Conservation (phyloP, 1,284 basidiomycete genomes). For the Vanrija sp. region DNA sequence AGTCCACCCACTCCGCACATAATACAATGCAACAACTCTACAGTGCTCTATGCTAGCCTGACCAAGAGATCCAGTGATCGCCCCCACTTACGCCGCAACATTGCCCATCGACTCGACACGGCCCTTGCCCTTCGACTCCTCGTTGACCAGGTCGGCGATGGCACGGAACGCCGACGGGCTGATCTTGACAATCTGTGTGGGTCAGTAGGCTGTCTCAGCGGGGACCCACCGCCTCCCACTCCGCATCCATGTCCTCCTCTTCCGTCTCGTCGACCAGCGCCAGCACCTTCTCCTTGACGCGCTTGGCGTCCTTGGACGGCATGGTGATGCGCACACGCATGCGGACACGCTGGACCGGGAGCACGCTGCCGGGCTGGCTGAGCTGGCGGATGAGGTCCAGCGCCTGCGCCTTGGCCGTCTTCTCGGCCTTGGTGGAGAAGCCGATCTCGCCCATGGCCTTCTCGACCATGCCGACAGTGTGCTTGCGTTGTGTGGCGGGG, state of each 20-base stretch:
- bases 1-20: too few species aligned
- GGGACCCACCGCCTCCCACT: conserved; percentile 82
- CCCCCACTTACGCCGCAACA: conserved; percentile 19
- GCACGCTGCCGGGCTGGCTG: conserved; percentile 57
- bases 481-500: conserved; percentile 79
- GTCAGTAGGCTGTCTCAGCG: not conserved
- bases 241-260: conserved; percentile 67
- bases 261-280: not conserved
- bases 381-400: conserved; percentile 86
- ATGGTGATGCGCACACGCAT: conserved; percentile 87
- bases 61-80: not conserved
- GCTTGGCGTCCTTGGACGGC: conserved; percentile 67
- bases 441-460: conserved; percentile 96
- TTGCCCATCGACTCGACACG: conserved; percentile 67
- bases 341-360: conserved; percentile 85
- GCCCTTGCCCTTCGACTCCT: conserved; percentile 75
- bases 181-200: conserved; percentile 72
- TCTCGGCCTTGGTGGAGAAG: conserved; percentile 81
- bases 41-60: too few species aligned
- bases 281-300: conserved; percentile 56
- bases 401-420: conserved; percentile 91
- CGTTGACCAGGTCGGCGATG: conserved; percentile 83
- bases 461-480: conserved; percentile 94
- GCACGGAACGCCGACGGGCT: conserved; percentile 87
- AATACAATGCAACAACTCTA: too few species aligned